Conservation (phyloP, 2,329 filamentous ascomycete genomes). For the Dactylella cylindrospora region DNA sequence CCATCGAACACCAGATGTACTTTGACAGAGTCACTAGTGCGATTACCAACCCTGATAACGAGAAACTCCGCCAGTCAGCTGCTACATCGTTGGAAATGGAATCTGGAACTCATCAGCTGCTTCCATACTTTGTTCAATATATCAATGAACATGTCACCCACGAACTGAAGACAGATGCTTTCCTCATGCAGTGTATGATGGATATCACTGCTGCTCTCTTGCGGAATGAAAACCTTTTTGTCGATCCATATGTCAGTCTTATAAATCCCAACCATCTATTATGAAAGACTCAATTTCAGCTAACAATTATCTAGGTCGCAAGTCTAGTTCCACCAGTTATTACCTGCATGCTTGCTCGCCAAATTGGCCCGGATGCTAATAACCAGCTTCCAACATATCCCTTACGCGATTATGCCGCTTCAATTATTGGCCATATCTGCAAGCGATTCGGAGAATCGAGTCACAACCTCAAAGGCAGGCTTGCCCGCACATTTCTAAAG, state of each 20-base stretch:
- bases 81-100: slow-evolving; percentile 83
- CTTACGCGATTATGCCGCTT: slow-evolving; percentile 80
- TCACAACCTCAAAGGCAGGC: slow-evolving; percentile 77
- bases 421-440: slow-evolving; percentile 75
- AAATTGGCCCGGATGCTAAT: slow-evolving; percentile 60
- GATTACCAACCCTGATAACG: slow-evolving; percentile 81
- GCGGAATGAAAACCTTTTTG: slow-evolving; percentile 76
- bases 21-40: slow-evolving; percentile 93
- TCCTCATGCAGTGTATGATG: slow-evolving; percentile 89
- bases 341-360: slow-evolving; percentile 82
- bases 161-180: slow-evolving; percentile 76
- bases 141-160: slow-evolving; percentile 96
- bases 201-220: slow-evolving; percentile 81
- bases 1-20: slow-evolving; percentile 92
- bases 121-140: slow-evolving; percentile 95
- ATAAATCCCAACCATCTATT: not conserved
- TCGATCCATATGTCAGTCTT: slow-evolving; percentile 63
- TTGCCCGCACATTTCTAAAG: slow-evolving; percentile 91
- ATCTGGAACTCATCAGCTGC: slow-evolving; percentile 88
- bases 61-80: slow-evolving; percentile 82
- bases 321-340: slow-evolving; percentile 81
- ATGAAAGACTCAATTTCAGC: slow-evolving; percentile 44
- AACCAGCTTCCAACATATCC: slow-evolving; percentile 61
- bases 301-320: slow-evolving; percentile 55
- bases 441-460: slow-evolving; percentile 79